Percentiles rank a stretch among this genome's conserved stretches.
phyloP scores from a whole-genome alignment of 108 stramenopile genomes.

The Schizochytrium sp. region DNA sequence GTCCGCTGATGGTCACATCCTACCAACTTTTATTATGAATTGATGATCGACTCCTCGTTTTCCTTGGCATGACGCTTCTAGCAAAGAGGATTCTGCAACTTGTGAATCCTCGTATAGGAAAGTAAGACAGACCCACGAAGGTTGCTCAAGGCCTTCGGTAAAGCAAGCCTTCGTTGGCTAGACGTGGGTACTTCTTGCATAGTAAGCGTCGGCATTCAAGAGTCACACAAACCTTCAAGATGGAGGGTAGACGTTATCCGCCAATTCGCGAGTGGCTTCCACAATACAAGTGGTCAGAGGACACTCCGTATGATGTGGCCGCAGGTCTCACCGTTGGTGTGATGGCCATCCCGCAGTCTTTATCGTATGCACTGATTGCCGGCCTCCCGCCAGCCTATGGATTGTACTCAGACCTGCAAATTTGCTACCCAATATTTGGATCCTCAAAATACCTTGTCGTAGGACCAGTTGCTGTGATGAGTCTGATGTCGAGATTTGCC shows the following conservation, averaged over 20 bases:
- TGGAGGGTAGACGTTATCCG: not conserved
- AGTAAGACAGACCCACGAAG: too few relatives aligned
- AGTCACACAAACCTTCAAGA: not conserved
- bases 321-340: constrained; percentile 79
- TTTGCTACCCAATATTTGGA: constrained; percentile 84
- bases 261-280: constrained; percentile 29
- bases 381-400: constrained; percentile 87
- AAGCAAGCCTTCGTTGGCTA: too few relatives aligned
- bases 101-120: too few relatives aligned
- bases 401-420: constrained; percentile 83
- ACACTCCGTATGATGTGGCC: constrained; percentile 35
- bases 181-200: too few relatives aligned
- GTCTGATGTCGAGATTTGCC: constrained; percentile 64
- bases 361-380: constrained; percentile 88
- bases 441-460: constrained; percentile 83
- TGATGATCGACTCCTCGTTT: too few relatives aligned
- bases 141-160: too few relatives aligned
- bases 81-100: too few relatives aligned
- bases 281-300: constrained; percentile 5
- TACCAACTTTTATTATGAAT: too few relatives aligned
- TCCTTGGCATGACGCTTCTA: too few relatives aligned
- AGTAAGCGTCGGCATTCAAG: not conserved
- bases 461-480: constrained; percentile 85
- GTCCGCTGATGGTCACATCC: too few relatives aligned
- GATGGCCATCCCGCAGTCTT: constrained; percentile 88